Conservation (phyloP, 2,329 filamentous ascomycete genomes). For the Claviceps sp. region DNA sequence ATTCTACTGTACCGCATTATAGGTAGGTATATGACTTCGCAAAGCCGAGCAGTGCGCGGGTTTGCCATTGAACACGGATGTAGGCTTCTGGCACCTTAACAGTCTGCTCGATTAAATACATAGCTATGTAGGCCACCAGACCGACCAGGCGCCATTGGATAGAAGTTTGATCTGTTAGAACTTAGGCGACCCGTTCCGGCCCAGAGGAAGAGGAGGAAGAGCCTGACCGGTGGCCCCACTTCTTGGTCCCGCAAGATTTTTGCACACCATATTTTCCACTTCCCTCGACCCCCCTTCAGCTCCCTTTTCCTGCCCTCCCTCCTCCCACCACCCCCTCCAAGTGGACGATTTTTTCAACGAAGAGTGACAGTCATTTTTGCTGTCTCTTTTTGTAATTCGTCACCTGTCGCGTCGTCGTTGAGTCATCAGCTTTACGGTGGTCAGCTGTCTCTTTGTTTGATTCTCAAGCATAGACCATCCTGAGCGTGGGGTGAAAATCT, state of each 20-base stretch:
- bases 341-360: slow-evolving; percentile 20
- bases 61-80: no score
- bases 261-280: slow-evolving; percentile 6
- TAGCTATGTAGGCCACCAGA: no score
- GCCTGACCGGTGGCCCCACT: neutral
- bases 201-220: no score
- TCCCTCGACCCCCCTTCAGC: slow-evolving; percentile 11
- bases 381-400: slow-evolving; percentile 23
- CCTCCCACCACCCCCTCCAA: slow-evolving; percentile 13
- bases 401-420: slow-evolving; percentile 9
- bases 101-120: no score
- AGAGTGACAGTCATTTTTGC: slow-evolving; percentile 29
- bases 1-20: no score
- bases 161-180: no score
- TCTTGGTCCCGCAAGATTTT: slow-evolving; percentile 1
- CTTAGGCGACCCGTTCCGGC: no score
- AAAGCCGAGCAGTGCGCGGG: no score
- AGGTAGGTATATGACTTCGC: no score
- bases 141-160: no score
- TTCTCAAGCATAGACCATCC: slow-evolving; percentile 5
- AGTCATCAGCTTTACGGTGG: slow-evolving; percentile 4
- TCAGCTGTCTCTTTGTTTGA: slow-evolving; percentile 4
- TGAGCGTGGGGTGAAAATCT: slow-evolving; percentile 28
- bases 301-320: slow-evolving; percentile 12
- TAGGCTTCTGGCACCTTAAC: no score